These are phyloP conservation scores for Fusarium subtropicale DNA, from an alignment of 2,329 filamentous ascomycete genomes.

Conservation along the genomic window DNA sequence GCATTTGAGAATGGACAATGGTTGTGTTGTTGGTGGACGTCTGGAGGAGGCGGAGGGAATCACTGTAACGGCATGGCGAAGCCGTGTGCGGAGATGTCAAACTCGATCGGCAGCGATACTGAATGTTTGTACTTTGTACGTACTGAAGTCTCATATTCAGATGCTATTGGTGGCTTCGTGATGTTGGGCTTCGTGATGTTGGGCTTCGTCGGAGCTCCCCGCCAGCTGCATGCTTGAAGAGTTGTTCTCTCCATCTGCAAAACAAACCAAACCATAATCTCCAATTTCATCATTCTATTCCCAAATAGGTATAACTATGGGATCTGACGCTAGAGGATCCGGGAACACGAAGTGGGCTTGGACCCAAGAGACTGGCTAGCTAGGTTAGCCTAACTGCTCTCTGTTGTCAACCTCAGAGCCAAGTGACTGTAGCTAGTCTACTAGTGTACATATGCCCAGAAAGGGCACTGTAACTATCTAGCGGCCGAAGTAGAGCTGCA, in stretches of 20 bases:
- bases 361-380: slow-evolving; percentile 21
- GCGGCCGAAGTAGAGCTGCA: slow-evolving; percentile 18
- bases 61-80: slow-evolving; percentile 18
- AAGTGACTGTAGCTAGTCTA: neutral
- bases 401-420: slow-evolving; percentile 17
- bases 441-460: neutral
- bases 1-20: slow-evolving; percentile 1
- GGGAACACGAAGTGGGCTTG: slow-evolving; percentile 31
- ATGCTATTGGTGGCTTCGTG: slow-evolving; percentile 15
- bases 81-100: slow-evolving; percentile 2
- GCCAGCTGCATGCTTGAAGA: slow-evolving; percentile 1
- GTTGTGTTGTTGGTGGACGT: neutral
- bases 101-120: neutral
- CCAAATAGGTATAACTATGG: slow-evolving; percentile 4
- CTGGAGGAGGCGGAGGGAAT: slow-evolving; percentile 16
- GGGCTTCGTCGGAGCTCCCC: slow-evolving; percentile 34
- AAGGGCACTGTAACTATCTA: neutral
- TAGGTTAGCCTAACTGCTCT: slow-evolving; percentile 5
- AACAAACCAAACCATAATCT: slow-evolving; percentile 21
- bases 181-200: neutral
- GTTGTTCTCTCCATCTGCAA: neutral
- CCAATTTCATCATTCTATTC: slow-evolving; percentile 10
- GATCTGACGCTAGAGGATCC: slow-evolving; percentile 26
- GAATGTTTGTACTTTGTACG: neutral
- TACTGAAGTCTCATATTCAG: neutral